Percentiles rank a stretch among this genome's conserved stretches.
Evolutionary conservation across 768 basidiomycete species (phyloP).

Genomic region (Agaricus subrufescens): DNA sequence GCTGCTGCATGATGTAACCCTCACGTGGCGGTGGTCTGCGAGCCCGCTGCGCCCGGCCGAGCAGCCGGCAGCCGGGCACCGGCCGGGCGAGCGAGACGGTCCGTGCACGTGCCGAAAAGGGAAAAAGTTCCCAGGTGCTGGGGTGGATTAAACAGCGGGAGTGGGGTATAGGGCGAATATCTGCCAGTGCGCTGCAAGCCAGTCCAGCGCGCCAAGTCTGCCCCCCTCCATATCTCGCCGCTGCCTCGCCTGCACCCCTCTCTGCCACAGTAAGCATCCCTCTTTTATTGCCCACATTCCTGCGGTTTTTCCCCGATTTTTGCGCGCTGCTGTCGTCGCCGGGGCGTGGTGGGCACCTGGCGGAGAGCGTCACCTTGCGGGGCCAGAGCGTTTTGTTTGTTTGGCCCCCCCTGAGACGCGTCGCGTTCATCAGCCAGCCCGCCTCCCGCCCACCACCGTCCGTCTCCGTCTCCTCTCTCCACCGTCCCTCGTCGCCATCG

Average conservation of each 20-base stretch:
- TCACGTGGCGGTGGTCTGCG: not conserved
- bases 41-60: not conserved
- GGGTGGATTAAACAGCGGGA: conserved; percentile 10
- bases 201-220: conserved; percentile 8
- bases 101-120: conserved; percentile 7
- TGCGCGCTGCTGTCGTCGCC: not conserved
- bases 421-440: conserved; percentile 17
- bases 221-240: not conserved
- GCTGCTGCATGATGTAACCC: conserved; percentile 4
- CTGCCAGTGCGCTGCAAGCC: conserved; percentile 9
- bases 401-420: conserved; percentile 19
- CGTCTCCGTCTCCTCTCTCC: not conserved
- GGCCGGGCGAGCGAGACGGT: conserved; percentile 1
- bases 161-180: conserved; percentile 2
- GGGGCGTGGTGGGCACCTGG: not conserved
- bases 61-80: not conserved
- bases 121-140: conserved; percentile 5
- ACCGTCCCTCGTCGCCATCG: conserved; percentile 1
- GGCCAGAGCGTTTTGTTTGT: conserved; percentile 14
- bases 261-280: not conserved
- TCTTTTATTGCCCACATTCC: conserved; percentile 1
- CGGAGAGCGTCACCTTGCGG: conserved; percentile 12
- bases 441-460: not conserved
- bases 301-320: conserved; percentile 1
- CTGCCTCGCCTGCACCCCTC: not conserved